Percentiles rank a stretch among this genome's conserved stretches.
Conservation (phyloP, 208 protist genomes). For the Naegleria fowleri region DNA sequence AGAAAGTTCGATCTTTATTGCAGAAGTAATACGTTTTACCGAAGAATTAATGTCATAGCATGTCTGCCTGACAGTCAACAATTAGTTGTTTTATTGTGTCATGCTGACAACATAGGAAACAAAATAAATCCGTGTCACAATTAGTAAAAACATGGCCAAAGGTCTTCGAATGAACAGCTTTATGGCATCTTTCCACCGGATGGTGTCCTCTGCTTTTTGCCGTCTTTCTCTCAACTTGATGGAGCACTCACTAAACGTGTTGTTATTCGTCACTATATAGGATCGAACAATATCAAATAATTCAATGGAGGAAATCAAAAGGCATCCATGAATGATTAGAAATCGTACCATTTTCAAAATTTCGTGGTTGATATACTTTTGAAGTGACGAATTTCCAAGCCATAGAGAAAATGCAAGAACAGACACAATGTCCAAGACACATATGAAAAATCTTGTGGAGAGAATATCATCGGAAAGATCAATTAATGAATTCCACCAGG, state of each 20-base stretch:
- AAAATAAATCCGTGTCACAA: background rate
- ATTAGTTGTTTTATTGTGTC: no score
- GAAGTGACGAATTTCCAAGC: background rate
- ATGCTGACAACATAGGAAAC: no score
- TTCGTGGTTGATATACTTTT: background rate
- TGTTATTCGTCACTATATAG: background rate
- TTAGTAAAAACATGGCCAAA: background rate
- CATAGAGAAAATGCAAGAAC: background rate
- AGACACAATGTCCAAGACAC: background rate
- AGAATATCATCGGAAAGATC: background rate
- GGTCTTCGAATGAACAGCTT: background rate
- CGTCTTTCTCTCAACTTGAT: background rate
- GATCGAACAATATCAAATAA: background rate
- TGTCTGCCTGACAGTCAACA: no score
- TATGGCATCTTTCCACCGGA: background rate
- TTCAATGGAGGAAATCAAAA: background rate
- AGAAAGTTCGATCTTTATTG: background rate
- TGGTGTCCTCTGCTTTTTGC: background rate
- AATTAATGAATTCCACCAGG: background rate
- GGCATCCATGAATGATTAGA: background rate
- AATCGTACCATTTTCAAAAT: background rate
- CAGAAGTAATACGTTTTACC: no score
- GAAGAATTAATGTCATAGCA: no score
- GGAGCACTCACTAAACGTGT: background rate
- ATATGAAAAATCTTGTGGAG: background rate